Conservation (phyloP, 306 rosid species). For the Rubus parviflorus region DNA sequence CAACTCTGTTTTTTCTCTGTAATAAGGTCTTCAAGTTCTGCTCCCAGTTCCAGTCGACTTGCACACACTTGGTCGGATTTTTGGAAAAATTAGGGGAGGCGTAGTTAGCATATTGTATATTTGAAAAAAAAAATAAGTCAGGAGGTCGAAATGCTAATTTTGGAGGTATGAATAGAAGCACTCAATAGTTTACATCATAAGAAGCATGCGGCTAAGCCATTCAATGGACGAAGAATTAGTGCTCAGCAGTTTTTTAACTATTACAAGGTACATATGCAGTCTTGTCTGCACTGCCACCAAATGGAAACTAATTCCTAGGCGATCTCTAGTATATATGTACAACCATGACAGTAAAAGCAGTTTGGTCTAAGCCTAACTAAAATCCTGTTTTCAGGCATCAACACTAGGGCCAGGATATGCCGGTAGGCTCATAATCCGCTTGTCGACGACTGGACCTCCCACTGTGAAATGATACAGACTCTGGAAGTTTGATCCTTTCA, state of each 20-base stretch:
- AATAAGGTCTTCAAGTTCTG: too few species aligned
- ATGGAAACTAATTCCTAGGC: background rate
- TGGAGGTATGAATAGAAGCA: too few species aligned
- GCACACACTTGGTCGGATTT: too few species aligned
- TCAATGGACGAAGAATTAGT: background rate
- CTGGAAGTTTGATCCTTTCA: constrained; percentile 75
- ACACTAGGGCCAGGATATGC: constrained; percentile 85
- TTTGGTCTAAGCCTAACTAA: background rate
- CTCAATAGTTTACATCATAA: background rate
- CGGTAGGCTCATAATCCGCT: constrained; percentile 88
- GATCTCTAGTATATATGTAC: constrained; percentile 1
- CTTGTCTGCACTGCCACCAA: background rate
- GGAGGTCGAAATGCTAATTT: too few species aligned
- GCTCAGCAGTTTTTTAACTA: background rate
- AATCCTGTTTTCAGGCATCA: constrained; percentile 47
- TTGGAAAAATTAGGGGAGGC: too few species aligned
- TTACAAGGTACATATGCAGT: background rate
- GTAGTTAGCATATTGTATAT: too few species aligned
- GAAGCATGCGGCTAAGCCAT: background rate
- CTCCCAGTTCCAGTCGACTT: too few species aligned
- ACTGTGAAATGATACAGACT: constrained; percentile 93
- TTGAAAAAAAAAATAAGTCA: too few species aligned
- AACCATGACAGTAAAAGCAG: background rate
- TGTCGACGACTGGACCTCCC: constrained; percentile 84
- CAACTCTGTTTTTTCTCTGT: too few species aligned